Conservation (phyloP, 148 eudicot genomes). For the Chenopodium berlandieri region DNA sequence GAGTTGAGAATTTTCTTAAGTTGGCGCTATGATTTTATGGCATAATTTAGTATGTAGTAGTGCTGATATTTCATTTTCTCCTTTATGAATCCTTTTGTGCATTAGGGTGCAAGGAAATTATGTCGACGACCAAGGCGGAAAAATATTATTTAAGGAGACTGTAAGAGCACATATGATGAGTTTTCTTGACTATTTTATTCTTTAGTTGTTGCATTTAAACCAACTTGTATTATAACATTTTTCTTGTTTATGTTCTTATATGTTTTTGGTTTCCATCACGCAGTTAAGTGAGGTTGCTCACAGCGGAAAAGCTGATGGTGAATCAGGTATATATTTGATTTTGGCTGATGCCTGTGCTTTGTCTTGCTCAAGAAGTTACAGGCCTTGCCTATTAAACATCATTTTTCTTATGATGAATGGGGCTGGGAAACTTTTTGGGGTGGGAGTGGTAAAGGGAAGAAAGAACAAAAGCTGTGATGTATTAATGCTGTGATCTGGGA, state of each 20-base stretch:
- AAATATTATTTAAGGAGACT: constrained; percentile 37
- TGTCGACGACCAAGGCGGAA: constrained; percentile 39
- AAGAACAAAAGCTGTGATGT: not conserved
- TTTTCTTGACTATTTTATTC: constrained; percentile 21
- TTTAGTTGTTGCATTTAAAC: constrained; percentile 10
- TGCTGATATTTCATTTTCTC: not conserved
- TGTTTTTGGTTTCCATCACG: constrained; percentile 28
- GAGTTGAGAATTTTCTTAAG: not conserved
- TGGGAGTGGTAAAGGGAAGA: not conserved
- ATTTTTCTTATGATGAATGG: not conserved
- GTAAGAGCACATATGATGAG: constrained; percentile 39
- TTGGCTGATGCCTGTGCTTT: constrained; percentile 14
- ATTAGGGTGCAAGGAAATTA: constrained; percentile 58
- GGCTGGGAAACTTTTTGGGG: not conserved
- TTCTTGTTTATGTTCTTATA: constrained; percentile 26
- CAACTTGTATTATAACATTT: constrained; percentile 7
- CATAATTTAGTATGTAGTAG: not conserved
- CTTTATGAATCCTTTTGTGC: constrained; percentile 17
- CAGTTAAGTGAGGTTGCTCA: constrained; percentile 53
- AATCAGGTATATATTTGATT: constrained; percentile 26
- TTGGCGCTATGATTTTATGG: not conserved
- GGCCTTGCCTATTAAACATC: not conserved
- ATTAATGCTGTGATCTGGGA: not conserved
- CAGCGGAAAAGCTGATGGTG: constrained; percentile 48
- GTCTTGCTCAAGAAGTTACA: constrained; percentile 1